Evolutionary conservation across 805 yeast genomes (phyloP), one percentile per base, ranked within the genome.

Genomic region (Maudiozyma serrabonitensis): DNA sequence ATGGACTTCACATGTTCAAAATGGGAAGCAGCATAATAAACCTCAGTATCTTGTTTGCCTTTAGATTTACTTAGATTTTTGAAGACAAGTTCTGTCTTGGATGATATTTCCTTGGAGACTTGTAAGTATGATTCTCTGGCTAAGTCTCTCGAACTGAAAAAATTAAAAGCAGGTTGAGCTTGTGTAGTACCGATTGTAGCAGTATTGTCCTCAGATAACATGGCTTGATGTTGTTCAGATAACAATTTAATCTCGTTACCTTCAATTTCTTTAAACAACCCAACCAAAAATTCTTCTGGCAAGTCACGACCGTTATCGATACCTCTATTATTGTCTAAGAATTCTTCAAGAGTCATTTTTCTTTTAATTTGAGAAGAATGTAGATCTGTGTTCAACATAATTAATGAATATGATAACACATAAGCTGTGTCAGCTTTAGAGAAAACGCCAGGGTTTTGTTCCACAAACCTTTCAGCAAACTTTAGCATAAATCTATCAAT

Each of bases 401-500:
- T 85, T 3, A 88, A 87, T 3, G 98, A 90, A 68, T 88, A 91
- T 0, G 96, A 88, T 53, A 93, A 74, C 34, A 90, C 86, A 66
- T 93, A 93, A 0, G 96, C 95, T 0, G 96, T 81, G 60, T 89
- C 98, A 4, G 98, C 96, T 59, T 87, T 87, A 0, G 95, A 81
- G 66, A 91, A 91, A 0, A 82, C 75, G n/a, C 73, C 73, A 9
- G 96, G 96, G 62, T 93, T 93, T 53, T 91, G 96, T 55, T 85
- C 81, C 21, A 82, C 82, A 62, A 82, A 93, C 56, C 95, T 76
- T 67, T 88, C 95, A 5, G 99, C 99, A 72, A 95, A 95, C 62
- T 93, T 91, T 64, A 93, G 78, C 96, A 95, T 87, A 63, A 82
- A 88, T 58, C 99, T 77, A 72, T 93, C 99, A 63, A 93, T 91